These are phyloP conservation scores for Wickerhamiella kurtzmanii DNA, from an alignment of 805 yeast genomes.

Conservation along the genomic window DNA sequence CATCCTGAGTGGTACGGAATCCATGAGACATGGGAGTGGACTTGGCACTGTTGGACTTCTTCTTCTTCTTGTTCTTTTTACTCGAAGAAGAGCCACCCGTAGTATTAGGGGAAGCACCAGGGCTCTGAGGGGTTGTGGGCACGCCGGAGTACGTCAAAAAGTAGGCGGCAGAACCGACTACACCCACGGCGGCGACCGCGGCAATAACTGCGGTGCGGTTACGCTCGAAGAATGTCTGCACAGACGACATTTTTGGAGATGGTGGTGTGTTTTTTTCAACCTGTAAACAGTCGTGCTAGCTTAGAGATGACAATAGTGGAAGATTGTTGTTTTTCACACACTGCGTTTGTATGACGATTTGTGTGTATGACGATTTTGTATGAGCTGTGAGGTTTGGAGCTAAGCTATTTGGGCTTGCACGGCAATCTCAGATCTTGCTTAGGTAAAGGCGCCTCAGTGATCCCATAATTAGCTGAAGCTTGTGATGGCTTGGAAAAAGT, in stretches of 20 bases:
- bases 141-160: slow-evolving; percentile 22
- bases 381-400: no score
- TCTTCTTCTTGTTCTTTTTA: slow-evolving; percentile 36
- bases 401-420: no score
- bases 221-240: slow-evolving; percentile 31
- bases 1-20: slow-evolving; percentile 17
- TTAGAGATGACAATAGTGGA: no score
- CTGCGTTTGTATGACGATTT: no score
- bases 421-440: no score
- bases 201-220: slow-evolving; percentile 53
- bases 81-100: slow-evolving; percentile 10
- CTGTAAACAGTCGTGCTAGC: neutral
- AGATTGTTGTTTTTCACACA: no score
- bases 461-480: no score
- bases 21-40: slow-evolving; percentile 16
- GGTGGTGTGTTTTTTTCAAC: neutral
- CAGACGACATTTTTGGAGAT: neutral
- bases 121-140: slow-evolving; percentile 11
- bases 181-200: slow-evolving; percentile 48
- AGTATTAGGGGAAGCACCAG: slow-evolving; percentile 11
- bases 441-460: no score
- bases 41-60: slow-evolving; percentile 23
- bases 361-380: no score
- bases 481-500: no score
- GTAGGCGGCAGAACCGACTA: slow-evolving; percentile 50